Evolutionary conservation across 202 grass and related monocot genomes (phyloP).

Genomic region (Dendrocalamus latiflorus): DNA sequence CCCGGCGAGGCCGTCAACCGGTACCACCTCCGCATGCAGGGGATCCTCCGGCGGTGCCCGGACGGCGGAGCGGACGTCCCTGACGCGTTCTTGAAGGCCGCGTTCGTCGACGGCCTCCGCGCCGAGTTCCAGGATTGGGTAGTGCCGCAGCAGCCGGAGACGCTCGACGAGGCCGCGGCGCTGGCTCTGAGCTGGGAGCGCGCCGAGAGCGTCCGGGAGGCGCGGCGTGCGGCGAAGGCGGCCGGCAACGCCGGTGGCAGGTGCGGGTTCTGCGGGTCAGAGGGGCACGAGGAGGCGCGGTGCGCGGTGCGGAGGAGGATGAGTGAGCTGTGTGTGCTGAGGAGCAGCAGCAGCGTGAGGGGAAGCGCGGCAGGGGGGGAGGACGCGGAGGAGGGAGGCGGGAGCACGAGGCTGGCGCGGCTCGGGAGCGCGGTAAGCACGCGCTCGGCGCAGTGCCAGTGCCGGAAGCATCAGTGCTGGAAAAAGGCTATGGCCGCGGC

Average conservation of each 20-base stretch:
- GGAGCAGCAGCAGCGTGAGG: constrained; percentile 15
- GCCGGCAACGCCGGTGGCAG: neutral
- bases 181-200: constrained; percentile 61
- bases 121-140: constrained; percentile 56
- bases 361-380: neutral
- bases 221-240: constrained; percentile 35
- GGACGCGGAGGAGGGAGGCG: constrained; percentile 10
- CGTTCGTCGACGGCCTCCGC: constrained; percentile 57
- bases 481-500: constrained; percentile 33
- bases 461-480: constrained; percentile 66
- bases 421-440: constrained; percentile 48
- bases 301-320: constrained; percentile 55
- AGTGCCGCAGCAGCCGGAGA: constrained; percentile 31
- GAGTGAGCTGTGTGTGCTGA: constrained; percentile 37
- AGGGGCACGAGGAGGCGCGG: constrained; percentile 44
- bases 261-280: constrained; percentile 50
- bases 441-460: constrained; percentile 58
- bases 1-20: constrained; percentile 42
- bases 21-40: constrained; percentile 63
- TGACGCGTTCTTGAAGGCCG: constrained; percentile 34
- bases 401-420: constrained; percentile 21
- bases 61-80: constrained; percentile 32
- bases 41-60: constrained; percentile 46
- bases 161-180: constrained; percentile 45
- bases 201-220: constrained; percentile 48